Evolutionary conservation across 2,329 filamentous ascomycete genomes (phyloP), one percentile per base, ranked within the genome.

Genomic region (Ophiostoma fasciatum): DNA sequence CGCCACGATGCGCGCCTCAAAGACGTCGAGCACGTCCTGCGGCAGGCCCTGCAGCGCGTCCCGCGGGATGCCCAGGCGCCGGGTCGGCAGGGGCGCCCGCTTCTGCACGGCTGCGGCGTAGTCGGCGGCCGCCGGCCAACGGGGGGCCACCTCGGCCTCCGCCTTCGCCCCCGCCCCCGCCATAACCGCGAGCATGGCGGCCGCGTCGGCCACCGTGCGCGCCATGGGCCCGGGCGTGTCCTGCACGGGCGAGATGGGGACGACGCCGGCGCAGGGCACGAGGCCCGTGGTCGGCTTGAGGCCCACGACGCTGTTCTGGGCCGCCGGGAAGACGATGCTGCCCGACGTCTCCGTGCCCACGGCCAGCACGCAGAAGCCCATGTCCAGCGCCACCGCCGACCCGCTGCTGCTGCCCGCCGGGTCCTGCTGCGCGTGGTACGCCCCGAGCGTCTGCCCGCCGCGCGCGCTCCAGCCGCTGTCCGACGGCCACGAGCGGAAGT

Each of bases 241-340:
- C 46, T 78, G 73, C 45, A 73, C 66, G 22, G 65, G 53, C 3
- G 65, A 70, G 4, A 82, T 71, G 1, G 79, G 78, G 10, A 83
- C 68, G 2, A 81, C 76, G 5, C 78, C 59, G 40, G 66, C 54
- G 17, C 72, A 61, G 5, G 71, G 76, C 1, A 70, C 78, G 2
- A 81, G 56, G 0, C 78, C 78, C 4, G 79, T 69, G 0, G 74
- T 77, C 0, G 77, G 74, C 51, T 77, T 78, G 47, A 82, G 73
- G 1, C 76, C 78, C 0, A 80, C 76, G 4, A 81, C 50, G 38
- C 76, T 77, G 55, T 71, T 78, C 5, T 42, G 34, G 29, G 53
- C 47, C 0, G 59, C 49, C 0, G 78, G 78, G 9, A 60, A 62
- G 4, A 79, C 49, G 36, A 82, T 78, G 14, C 68, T 76, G 4